phyloP scores from a whole-genome alignment of 192 early-diverging fungal species.

The Phlyctochytrium arcticum region DNA sequence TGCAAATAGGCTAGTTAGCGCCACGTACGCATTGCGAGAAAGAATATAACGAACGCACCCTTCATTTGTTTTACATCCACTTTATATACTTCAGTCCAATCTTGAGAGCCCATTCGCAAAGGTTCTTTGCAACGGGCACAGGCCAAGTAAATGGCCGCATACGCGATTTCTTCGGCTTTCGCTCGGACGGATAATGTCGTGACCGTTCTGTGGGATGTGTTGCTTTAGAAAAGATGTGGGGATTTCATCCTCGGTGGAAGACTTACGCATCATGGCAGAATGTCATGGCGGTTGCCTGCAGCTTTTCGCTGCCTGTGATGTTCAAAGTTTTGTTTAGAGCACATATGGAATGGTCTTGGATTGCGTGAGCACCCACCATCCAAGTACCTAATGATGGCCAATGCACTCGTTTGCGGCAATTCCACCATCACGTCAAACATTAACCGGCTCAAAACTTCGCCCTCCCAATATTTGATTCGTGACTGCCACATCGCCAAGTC shows the following conservation, averaged over 20 bases:
- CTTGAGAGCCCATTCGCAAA: not conserved
- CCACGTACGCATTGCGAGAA: not conserved
- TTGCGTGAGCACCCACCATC: not conserved
- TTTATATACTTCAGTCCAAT: not conserved
- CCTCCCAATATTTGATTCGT: not conserved
- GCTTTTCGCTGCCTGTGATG: not conserved
- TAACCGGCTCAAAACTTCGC: not conserved
- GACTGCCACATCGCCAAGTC: not conserved
- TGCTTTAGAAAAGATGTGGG: not conserved
- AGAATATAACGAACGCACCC: not conserved
- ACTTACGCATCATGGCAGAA: slow-evolving; percentile 2
- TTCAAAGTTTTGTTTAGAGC: not conserved
- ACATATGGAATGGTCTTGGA: not conserved
- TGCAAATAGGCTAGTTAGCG: not conserved
- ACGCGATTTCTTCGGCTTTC: not conserved
- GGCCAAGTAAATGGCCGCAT: not conserved
- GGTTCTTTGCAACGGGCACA: not conserved
- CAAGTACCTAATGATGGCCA: not conserved
- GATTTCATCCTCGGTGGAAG: not conserved
- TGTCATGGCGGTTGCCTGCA: not conserved
- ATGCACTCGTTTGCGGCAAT: not conserved
- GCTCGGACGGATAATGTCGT: not conserved
- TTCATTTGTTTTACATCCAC: not conserved
- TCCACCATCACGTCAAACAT: not conserved
- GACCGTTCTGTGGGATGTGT: not conserved